Evolutionary conservation across 305 asterid genomes (phyloP).

Genomic region (Andrographis paniculata): DNA sequence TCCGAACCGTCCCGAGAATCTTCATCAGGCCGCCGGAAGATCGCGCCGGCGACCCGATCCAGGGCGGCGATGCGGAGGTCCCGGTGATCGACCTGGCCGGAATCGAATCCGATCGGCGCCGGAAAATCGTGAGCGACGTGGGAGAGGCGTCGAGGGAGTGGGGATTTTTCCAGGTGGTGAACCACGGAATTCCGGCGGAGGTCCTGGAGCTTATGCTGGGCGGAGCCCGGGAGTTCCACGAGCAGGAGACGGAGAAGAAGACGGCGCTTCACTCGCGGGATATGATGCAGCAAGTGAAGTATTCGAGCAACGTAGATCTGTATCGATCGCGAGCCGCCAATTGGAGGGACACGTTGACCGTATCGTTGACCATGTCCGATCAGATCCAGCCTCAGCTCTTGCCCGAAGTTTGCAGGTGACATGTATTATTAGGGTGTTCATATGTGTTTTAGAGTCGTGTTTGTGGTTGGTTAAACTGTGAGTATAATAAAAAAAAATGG

Average conservation of each 20-base stretch:
- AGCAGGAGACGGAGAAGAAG: conserved; percentile 38
- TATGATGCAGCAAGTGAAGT: conserved; percentile 24
- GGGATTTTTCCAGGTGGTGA: conserved; percentile 58
- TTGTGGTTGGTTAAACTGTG: neutral
- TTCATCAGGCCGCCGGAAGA: conserved; percentile 36
- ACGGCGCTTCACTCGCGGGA: conserved; percentile 26
- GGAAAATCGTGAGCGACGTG: conserved; percentile 24
- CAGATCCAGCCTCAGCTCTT: conserved; percentile 30
- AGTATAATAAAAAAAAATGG: too few species aligned
- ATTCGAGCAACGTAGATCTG: conserved; percentile 36
- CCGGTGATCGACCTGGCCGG: conserved; percentile 42
- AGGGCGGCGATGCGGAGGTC: conserved; percentile 19
- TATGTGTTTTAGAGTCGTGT: neutral
- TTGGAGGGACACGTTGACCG: conserved; percentile 55
- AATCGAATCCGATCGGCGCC: conserved; percentile 16
- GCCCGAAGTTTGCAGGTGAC: conserved; percentile 46
- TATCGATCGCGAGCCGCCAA: conserved; percentile 37
- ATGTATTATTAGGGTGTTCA: neutral
- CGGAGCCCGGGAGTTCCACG: conserved; percentile 41
- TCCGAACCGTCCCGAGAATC: conserved; percentile 32
- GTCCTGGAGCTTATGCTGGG: conserved; percentile 36
- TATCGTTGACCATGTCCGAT: conserved; percentile 17
- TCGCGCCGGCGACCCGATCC: conserved; percentile 18
- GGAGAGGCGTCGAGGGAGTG: conserved; percentile 38
- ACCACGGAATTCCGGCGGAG: conserved; percentile 38